phyloP scores from a whole-genome alignment of 768 basidiomycete genomes.

The Myochromella boudieri region DNA sequence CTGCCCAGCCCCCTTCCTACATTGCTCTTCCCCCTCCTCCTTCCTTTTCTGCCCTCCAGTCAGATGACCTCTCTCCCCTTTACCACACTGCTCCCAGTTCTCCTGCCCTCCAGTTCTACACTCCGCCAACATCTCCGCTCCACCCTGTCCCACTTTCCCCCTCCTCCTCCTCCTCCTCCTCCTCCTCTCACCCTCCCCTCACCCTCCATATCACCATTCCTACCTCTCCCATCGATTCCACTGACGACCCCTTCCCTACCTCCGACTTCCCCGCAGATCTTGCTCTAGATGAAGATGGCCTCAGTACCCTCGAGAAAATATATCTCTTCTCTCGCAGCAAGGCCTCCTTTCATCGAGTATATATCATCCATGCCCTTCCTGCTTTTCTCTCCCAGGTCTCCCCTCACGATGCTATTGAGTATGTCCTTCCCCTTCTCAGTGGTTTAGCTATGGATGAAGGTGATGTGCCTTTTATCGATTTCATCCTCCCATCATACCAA shows the following conservation, averaged over 20 bases:
- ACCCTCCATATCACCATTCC: constrained; percentile 25
- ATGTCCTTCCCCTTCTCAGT: constrained; percentile 88
- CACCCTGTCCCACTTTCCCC: constrained; percentile 15
- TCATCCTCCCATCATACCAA: constrained; percentile 6
- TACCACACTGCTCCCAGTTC: constrained; percentile 52
- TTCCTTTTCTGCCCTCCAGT: constrained; percentile 30
- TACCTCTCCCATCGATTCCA: constrained; percentile 17
- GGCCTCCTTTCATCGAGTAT: constrained; percentile 61
- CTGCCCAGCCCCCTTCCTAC: constrained; percentile 20
- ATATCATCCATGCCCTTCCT: constrained; percentile 84
- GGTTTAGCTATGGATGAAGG: constrained; percentile 86
- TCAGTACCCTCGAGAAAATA: constrained; percentile 87
- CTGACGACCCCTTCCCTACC: constrained; percentile 38
- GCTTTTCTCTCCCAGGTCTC: constrained; percentile 73
- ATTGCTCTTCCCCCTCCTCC: constrained; percentile 36
- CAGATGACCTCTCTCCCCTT: constrained; percentile 33
- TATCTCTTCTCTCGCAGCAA: constrained; percentile 86
- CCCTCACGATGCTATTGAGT: constrained; percentile 88
- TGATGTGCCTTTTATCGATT: constrained; percentile 25
- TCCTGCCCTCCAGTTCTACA: constrained; percentile 33
- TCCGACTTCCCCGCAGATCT: constrained; percentile 39
- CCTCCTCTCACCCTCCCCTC: constrained; percentile 19
- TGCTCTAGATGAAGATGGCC: constrained; percentile 71
- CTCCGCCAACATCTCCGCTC: constrained; percentile 38
- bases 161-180: constrained; percentile 21